Percentiles rank a stretch among this genome's conserved stretches.
phyloP scores from a whole-genome alignment of 2,329 filamentous ascomycete genomes.

The Eutypella sp. region DNA sequence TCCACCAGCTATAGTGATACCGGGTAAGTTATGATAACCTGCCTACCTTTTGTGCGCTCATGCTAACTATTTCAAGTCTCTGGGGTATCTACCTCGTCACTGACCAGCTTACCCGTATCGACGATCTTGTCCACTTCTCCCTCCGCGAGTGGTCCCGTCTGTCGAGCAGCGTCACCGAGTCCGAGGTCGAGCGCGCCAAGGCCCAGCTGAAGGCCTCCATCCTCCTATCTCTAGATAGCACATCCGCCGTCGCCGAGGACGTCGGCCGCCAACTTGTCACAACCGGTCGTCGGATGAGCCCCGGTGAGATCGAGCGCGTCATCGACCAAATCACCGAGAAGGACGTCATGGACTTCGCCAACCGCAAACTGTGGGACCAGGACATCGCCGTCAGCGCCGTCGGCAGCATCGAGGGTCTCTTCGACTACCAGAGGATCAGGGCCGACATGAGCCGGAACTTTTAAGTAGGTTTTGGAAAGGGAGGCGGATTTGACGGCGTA shows the following conservation, averaged over 20 bases:
- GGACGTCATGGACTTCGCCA: constrained; percentile 95
- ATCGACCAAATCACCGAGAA: constrained; percentile 88
- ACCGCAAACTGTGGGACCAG: constrained; percentile 94
- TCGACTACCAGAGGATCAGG: constrained; percentile 74
- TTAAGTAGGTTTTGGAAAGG: constrained; percentile 35
- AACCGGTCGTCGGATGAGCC: constrained; percentile 84
- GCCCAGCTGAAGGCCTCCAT: constrained; percentile 98
- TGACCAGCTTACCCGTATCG: constrained; percentile 79
- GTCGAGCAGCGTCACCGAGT: constrained; percentile 77
- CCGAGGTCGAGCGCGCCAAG: constrained; percentile 97
- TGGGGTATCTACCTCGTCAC: constrained; percentile 99
- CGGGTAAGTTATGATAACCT: constrained; percentile 59
- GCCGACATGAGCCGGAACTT: constrained; percentile 84
- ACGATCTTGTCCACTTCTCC: constrained; percentile 96
- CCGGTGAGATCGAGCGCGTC: constrained; percentile 89
- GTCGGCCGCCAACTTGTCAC: constrained; percentile 98
- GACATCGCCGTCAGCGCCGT: constrained; percentile 92
- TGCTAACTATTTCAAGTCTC: constrained; percentile 55
- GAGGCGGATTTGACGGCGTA: constrained; percentile 14
- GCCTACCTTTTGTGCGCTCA: background rate
- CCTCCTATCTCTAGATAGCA: constrained; percentile 93
- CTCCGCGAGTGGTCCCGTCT: constrained; percentile 98
- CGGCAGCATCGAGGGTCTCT: constrained; percentile 81
- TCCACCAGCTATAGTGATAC: constrained; percentile 99
- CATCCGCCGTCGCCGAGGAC: constrained; percentile 94